These are phyloP conservation scores for Pharus latifolius DNA, from an alignment of 176 grass and related monocot genomes.

Conservation along the genomic window DNA sequence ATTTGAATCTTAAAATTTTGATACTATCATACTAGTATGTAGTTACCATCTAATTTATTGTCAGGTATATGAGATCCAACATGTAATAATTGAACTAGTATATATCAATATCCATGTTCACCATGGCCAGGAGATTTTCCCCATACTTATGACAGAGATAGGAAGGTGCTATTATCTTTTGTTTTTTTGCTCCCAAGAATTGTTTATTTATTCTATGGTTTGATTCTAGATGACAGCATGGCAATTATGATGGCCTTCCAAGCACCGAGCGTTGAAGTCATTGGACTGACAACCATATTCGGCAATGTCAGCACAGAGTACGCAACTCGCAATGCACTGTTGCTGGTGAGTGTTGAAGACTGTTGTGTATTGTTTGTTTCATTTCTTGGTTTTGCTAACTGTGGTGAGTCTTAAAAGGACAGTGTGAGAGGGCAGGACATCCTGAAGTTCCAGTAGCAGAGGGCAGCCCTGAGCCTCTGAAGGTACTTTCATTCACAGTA, in stretches of 20 bases:
- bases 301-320: conserved; percentile 54
- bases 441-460: conserved; percentile 80
- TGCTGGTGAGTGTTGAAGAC: conserved; percentile 46
- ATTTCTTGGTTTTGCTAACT: conserved; percentile 2
- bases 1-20: too few relatives aligned
- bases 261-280: conserved; percentile 57
- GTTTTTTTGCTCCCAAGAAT: background rate
- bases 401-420: conserved; percentile 26
- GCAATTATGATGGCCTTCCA: conserved; percentile 79
- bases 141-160: too few relatives aligned
- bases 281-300: conserved; percentile 84
- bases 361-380: background rate
- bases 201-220: background rate
- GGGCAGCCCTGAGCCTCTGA: conserved; percentile 71
- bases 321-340: conserved; percentile 72
- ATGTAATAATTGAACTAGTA: too few relatives aligned
- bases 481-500: conserved; percentile 21
- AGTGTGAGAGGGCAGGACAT: conserved; percentile 93
- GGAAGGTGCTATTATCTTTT: too few relatives aligned
- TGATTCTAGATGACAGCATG: conserved; percentile 81
- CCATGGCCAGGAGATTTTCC: too few relatives aligned
- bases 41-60: too few relatives aligned
- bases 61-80: too few relatives aligned
- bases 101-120: too few relatives aligned
- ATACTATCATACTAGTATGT: too few relatives aligned